These are phyloP conservation scores for Cucumis melo DNA, from an alignment of 306 rosid genomes.

Conservation along the genomic window DNA sequence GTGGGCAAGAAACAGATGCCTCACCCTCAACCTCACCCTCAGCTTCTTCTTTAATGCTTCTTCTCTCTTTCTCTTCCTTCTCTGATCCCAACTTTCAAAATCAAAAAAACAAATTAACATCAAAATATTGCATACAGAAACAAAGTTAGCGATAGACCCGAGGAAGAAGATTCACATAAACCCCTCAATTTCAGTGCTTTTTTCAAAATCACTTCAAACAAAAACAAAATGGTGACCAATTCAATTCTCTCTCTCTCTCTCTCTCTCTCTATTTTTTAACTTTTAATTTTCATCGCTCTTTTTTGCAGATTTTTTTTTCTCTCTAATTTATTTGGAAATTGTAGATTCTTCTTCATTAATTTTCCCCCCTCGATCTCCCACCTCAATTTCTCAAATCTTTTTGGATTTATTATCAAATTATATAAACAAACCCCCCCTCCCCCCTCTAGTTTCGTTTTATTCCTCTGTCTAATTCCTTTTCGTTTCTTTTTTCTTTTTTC, in stretches of 20 bases:
- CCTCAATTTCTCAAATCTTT: neutral
- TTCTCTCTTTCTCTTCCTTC: neutral
- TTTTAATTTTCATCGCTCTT: neutral
- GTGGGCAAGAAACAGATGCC: conserved; percentile 2
- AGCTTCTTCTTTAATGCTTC: neutral
- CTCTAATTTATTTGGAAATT: conserved; percentile 7
- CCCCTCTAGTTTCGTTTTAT: neutral
- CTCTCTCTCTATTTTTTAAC: no score
- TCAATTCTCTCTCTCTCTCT: no score
- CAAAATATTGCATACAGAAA: neutral
- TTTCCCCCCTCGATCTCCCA: neutral
- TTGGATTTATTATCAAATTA: neutral
- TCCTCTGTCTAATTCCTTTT: neutral
- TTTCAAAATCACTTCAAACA: no score
- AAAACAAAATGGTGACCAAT: no score
- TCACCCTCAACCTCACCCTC: neutral
- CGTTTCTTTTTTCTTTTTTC: neutral
- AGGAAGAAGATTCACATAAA: conserved; percentile 21
- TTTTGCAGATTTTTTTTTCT: neutral
- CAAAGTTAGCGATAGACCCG: neutral
- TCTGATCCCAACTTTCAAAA: no score
- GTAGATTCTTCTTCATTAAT: conserved; percentile 17
- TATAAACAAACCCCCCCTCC: neutral
- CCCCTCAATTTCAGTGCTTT: conserved; percentile 34
- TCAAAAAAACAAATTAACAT: no score